A percentile compares a stretch with the other conserved stretches of the same genome.
phyloP scores from a whole-genome alignment of 306 rosid genomes.

The Quercus berberidifolia region DNA sequence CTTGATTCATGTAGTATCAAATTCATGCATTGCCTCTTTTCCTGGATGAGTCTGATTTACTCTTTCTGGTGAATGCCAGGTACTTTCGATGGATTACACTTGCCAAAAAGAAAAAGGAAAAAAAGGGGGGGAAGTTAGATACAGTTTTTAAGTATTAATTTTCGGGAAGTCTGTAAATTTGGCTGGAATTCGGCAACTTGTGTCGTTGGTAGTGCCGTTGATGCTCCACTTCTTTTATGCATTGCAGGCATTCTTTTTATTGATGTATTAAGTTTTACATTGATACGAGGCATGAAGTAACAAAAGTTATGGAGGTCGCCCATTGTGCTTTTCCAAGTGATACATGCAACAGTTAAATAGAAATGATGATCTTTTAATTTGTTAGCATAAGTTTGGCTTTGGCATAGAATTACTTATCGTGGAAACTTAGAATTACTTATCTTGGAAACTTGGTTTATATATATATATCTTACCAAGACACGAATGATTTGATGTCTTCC shows the following conservation, averaged over 20 bases:
- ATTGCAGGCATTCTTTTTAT: not conserved
- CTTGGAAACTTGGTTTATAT: no score
- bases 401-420: no score
- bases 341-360: no score
- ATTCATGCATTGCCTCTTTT: not conserved
- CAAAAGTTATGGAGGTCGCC: no score
- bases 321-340: no score
- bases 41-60: not conserved
- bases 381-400: no score
- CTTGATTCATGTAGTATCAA: not conserved
- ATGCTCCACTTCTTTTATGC: not conserved
- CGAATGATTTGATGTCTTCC: no score
- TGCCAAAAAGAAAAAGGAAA: no score
- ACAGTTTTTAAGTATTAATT: not conserved
- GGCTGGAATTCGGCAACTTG: slow-evolving; percentile 7
- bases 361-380: no score
- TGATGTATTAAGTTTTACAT: not conserved
- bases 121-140: not conserved
- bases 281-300: no score
- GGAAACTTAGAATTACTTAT: no score
- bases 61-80: slow-evolving; percentile 7
- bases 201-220: not conserved
- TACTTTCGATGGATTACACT: not conserved
- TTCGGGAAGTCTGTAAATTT: slow-evolving; percentile 5
- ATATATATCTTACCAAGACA: no score